Percentiles rank a stretch among this genome's conserved stretches.
phyloP scores from a whole-genome alignment of 768 basidiomycete genomes.

The Chalciporus pseudorubinellus region DNA sequence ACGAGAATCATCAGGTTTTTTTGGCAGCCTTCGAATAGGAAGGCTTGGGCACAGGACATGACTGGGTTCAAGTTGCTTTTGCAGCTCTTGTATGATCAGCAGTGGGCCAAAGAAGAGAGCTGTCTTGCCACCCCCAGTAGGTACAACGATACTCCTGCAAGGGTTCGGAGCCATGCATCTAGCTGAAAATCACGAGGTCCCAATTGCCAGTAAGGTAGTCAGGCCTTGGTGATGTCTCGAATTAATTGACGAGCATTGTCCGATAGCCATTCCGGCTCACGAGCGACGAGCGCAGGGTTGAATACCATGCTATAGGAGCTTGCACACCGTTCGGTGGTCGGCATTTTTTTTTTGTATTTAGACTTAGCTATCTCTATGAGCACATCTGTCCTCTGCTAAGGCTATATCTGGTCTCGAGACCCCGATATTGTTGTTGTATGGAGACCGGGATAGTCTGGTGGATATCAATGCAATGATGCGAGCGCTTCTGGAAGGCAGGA shows the following conservation, averaged over 20 bases:
- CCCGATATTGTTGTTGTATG: constrained; percentile 75
- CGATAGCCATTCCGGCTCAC: neutral
- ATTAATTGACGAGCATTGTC: neutral
- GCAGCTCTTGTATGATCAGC: neutral
- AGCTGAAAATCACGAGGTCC: neutral
- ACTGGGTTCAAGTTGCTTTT: too few species aligned
- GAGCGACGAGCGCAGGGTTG: neutral
- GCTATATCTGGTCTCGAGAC: too few species aligned
- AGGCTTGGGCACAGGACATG: neutral
- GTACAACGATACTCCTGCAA: neutral
- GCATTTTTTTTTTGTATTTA: neutral
- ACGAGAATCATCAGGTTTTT: neutral
- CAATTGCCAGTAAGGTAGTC: neutral
- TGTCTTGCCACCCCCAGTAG: neutral
- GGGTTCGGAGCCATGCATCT: neutral
- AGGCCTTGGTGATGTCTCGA: neutral
- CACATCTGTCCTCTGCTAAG: too few species aligned
- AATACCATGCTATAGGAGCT: neutral
- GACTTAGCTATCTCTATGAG: neutral
- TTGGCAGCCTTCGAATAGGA: neutral
- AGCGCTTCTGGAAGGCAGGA: constrained; percentile 65
- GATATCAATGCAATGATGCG: constrained; percentile 72
- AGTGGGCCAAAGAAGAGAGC: neutral
- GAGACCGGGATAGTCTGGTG: constrained; percentile 72
- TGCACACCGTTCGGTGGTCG: neutral